Conservation (phyloP, 1,284 basidiomycete species). For the Heterobasidion annosum region DNA sequence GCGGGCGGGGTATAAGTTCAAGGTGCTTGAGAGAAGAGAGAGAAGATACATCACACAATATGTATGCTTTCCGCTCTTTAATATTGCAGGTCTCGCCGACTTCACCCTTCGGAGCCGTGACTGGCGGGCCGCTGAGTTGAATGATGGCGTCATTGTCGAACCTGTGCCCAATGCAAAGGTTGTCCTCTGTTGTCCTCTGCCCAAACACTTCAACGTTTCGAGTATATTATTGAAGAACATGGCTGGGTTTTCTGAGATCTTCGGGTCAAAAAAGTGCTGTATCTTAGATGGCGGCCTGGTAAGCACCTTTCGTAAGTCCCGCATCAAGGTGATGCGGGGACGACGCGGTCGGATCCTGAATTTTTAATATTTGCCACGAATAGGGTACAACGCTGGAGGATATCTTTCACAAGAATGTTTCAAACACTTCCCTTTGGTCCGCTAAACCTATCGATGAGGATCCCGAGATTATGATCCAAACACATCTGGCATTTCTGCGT, state of each 20-base stretch:
- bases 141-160: background rate
- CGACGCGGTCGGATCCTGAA: no score
- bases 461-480: conserved; percentile 40
- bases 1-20: no score
- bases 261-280: background rate
- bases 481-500: conserved; percentile 51
- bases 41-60: background rate
- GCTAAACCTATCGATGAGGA: conserved; percentile 45
- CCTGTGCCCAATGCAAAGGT: background rate
- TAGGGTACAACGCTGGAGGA: conserved; percentile 67
- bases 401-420: conserved; percentile 40
- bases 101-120: background rate
- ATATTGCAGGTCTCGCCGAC: background rate
- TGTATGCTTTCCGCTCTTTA: background rate
- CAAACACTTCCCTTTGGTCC: conserved; percentile 57
- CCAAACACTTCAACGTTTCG: background rate
- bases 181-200: background rate
- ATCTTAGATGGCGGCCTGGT: conserved; percentile 7
- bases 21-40: background rate
- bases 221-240: background rate
- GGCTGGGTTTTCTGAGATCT: background rate
- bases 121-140: background rate
- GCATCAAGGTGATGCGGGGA: no score
- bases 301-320: background rate
- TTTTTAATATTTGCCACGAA: no score